Conservation (phyloP, 768 basidiomycete species). For the Mycena galericulata region DNA sequence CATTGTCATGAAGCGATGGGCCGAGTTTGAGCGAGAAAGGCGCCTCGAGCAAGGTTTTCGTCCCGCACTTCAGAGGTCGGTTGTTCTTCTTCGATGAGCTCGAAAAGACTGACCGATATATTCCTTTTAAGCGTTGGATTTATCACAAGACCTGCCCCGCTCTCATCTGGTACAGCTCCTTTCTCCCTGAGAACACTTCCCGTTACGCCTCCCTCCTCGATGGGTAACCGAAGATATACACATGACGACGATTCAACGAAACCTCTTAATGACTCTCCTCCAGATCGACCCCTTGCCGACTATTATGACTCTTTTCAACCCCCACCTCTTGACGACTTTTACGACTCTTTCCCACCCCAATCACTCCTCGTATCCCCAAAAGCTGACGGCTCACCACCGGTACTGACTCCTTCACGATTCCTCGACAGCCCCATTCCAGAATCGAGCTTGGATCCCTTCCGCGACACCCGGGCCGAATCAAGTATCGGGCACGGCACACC, state of each 20-base stretch:
- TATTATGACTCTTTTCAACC: not conserved
- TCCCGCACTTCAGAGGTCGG: not conserved
- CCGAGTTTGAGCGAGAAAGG: conserved; percentile 83
- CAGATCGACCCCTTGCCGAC: not conserved
- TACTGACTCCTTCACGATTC: conserved; percentile 2
- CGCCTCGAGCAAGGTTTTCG: not conserved
- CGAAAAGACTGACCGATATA: not conserved
- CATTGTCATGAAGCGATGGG: conserved; percentile 90
- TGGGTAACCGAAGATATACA: not conserved
- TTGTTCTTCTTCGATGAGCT: not conserved
- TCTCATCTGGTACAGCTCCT: not conserved
- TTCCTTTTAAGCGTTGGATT: not conserved
- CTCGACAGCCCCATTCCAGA: conserved; percentile 7
- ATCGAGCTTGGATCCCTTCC: conserved; percentile 2
- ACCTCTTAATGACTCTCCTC: no score
- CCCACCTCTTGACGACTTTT: not conserved
- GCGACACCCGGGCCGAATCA: not conserved
- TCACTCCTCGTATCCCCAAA: not conserved
- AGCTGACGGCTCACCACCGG: not conserved
- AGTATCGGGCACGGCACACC: no score
- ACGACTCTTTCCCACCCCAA: conserved; percentile 3
- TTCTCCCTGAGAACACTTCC: not conserved
- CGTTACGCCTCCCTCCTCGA: not conserved
- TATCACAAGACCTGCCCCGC: not conserved
- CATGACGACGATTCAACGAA: not conserved